Percentiles rank a stretch among this genome's conserved stretches.
Conservation (phyloP, 371 early-diverging fungal genomes). For the Rhizopus microsporus region DNA sequence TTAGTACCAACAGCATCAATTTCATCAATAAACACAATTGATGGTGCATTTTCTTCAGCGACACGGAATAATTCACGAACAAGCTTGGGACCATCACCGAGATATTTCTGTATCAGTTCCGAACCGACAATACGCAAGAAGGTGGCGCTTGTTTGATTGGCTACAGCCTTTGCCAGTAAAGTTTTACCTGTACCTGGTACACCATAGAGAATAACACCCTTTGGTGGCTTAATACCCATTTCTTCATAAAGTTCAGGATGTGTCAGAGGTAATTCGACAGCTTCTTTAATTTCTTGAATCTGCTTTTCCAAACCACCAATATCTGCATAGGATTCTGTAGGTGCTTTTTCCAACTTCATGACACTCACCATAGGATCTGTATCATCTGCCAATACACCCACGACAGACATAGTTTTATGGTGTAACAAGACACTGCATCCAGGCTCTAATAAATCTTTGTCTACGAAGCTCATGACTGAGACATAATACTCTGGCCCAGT, state of each 20-base stretch:
- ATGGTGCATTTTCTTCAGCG: slow-evolving; percentile 99
- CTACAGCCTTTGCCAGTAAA: slow-evolving; percentile 99
- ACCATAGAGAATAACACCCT: slow-evolving; percentile 99
- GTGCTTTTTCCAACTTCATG: slow-evolving; percentile 99
- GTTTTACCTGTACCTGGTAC: slow-evolving; percentile 99
- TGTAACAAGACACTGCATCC: slow-evolving; percentile 98
- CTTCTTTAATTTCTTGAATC: slow-evolving; percentile 99
- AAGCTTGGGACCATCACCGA: slow-evolving; percentile 99
- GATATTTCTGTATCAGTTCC: slow-evolving; percentile 99
- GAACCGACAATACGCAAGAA: slow-evolving; percentile 99
- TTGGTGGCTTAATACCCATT: slow-evolving; percentile 99
- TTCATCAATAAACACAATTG: slow-evolving; percentile 99
- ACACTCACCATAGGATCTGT: slow-evolving; percentile 99
- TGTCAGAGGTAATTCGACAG: slow-evolving; percentile 99
- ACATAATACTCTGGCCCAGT: slow-evolving; percentile 99
- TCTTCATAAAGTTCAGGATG: slow-evolving; percentile 99
- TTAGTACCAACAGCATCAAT: slow-evolving; percentile 99
- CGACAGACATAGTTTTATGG: slow-evolving; percentile 94
- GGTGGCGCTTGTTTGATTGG: slow-evolving; percentile 99
- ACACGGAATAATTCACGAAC: slow-evolving; percentile 99
- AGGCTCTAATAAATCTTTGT: slow-evolving; percentile 98
- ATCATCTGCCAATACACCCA: slow-evolving; percentile 97
- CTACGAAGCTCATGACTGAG: slow-evolving; percentile 97
- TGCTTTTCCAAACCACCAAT: slow-evolving; percentile 99
- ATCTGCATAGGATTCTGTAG: slow-evolving; percentile 99